These are phyloP conservation scores for Kodamaea jinghongensis DNA, from an alignment of 805 yeast genomes.

Conservation along the genomic window DNA sequence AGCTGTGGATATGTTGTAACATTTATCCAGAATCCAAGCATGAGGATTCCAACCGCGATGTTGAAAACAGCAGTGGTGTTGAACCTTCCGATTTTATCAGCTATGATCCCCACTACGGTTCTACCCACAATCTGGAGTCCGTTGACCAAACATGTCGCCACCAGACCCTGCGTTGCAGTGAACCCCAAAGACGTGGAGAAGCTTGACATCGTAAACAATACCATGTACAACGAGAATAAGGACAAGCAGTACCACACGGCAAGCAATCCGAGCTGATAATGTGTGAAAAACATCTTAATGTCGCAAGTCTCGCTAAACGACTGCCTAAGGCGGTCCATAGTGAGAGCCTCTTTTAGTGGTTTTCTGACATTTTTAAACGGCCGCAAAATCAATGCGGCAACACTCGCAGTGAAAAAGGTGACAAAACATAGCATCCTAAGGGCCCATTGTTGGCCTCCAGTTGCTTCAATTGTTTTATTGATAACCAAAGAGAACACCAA, in stretches of 20 bases:
- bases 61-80: conserved; percentile 29
- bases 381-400: conserved; percentile 42
- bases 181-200: conserved; percentile 45
- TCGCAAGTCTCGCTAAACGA: conserved; percentile 18
- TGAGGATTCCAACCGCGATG: conserved; percentile 21
- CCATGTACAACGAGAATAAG: conserved; percentile 33
- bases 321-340: conserved; percentile 10
- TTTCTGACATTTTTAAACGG: conserved; percentile 40
- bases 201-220: conserved; percentile 37
- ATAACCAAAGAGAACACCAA: conserved; percentile 44
- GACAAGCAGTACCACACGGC: conserved; percentile 37
- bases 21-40: conserved; percentile 39
- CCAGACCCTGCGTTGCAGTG: conserved; percentile 28
- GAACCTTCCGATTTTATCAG: conserved; percentile 47
- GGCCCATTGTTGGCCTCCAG: conserved; percentile 46
- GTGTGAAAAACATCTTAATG: conserved; percentile 28
- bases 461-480: conserved; percentile 34
- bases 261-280: conserved; percentile 20
- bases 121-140: conserved; percentile 52
- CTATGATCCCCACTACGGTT: conserved; percentile 44
- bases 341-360: conserved; percentile 22
- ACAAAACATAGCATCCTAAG: conserved; percentile 38
- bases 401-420: conserved; percentile 26
- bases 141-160: conserved; percentile 35
- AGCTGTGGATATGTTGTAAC: conserved; percentile 29